A percentile compares a stretch with the other conserved stretches of the same genome.
These are phyloP conservation scores for Phoma herbarum DNA, from an alignment of 2,329 filamentous ascomycete genomes.

Conservation along the genomic window DNA sequence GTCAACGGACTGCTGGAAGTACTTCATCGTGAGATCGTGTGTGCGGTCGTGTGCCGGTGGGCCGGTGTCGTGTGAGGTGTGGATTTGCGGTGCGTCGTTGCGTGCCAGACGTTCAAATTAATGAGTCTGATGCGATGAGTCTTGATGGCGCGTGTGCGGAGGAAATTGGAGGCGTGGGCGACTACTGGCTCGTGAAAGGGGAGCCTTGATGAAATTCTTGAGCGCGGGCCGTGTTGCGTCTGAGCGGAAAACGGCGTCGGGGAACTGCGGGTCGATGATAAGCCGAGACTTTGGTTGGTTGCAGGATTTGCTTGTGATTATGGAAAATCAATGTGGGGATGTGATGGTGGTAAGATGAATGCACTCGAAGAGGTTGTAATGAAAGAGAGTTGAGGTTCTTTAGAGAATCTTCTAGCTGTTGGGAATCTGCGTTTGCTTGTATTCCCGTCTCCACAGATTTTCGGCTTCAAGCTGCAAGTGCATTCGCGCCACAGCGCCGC, in stretches of 20 bases:
- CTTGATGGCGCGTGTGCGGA: constrained; percentile 24
- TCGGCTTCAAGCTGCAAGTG: constrained; percentile 11
- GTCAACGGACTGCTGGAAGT: constrained; percentile 88
- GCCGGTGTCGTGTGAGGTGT: constrained; percentile 19
- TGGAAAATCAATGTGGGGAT: not conserved
- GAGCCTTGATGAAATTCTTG: constrained; percentile 25
- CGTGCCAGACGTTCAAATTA: constrained; percentile 18
- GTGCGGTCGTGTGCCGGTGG: constrained; percentile 27
- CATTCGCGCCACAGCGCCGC: constrained; percentile 14
- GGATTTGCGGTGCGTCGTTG: constrained; percentile 8
- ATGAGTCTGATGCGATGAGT: constrained; percentile 18
- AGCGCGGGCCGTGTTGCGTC: constrained; percentile 22
- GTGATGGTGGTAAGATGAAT: not conserved
- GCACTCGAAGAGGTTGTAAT: not conserved
- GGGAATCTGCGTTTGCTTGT: constrained; percentile 1
- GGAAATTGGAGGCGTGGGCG: constrained; percentile 9
- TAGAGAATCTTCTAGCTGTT: constrained; percentile 17
- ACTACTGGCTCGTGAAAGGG: constrained; percentile 19
- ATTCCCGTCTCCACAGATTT: constrained; percentile 17
- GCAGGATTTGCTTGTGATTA: constrained; percentile 9
- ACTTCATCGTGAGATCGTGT: constrained; percentile 73
- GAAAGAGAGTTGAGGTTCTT: not conserved
- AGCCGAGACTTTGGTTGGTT: constrained; percentile 13
- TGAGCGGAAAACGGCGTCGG: constrained; percentile 22
- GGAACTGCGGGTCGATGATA: constrained; percentile 21